These are phyloP conservation scores for Phytophthora meadii DNA, from an alignment of 352 stramenopile genomes.

Conservation along the genomic window DNA sequence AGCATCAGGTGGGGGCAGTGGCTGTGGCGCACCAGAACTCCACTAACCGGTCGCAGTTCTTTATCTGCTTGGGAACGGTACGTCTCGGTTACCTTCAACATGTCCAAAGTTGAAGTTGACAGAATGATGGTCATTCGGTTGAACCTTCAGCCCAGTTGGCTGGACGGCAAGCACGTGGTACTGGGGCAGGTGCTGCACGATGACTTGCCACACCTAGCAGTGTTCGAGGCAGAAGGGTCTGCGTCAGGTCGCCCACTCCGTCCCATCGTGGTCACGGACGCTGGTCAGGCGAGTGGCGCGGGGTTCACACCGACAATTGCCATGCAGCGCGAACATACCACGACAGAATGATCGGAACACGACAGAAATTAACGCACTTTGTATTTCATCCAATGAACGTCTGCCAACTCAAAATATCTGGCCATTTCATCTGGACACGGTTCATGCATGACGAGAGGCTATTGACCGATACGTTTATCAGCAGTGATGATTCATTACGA, in stretches of 20 bases:
- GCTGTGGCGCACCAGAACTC: constrained; percentile 98
- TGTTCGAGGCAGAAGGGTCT: constrained; percentile 58
- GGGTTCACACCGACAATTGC: constrained; percentile 37
- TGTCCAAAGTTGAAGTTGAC: constrained; percentile 18
- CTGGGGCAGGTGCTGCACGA: constrained; percentile 90
- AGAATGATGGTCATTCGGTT: constrained; percentile 27
- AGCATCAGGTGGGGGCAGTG: constrained; percentile 93
- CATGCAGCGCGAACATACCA: too few species aligned
- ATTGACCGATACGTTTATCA: too few species aligned
- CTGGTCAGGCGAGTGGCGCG: constrained; percentile 59
- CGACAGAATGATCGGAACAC: constrained; percentile 7
- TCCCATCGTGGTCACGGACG: constrained; percentile 63
- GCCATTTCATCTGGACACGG: background rate
- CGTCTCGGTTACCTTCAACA: constrained; percentile 3
- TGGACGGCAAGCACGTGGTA: constrained; percentile 98
- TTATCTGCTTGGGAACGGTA: constrained; percentile 94
- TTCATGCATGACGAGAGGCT: background rate
- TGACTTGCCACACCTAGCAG: constrained; percentile 59
- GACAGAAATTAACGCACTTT: constrained; percentile 6
- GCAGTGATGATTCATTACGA: too few species aligned
- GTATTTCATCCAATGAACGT: constrained; percentile 55
- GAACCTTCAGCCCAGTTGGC: constrained; percentile 62
- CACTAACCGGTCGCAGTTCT: constrained; percentile 99
- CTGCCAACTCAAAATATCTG: constrained; percentile 53
- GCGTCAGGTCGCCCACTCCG: constrained; percentile 53